Base-by-base conservation (phyloP, 1,139 yeast species). In the Scheffersomyces lignicola region DNA sequence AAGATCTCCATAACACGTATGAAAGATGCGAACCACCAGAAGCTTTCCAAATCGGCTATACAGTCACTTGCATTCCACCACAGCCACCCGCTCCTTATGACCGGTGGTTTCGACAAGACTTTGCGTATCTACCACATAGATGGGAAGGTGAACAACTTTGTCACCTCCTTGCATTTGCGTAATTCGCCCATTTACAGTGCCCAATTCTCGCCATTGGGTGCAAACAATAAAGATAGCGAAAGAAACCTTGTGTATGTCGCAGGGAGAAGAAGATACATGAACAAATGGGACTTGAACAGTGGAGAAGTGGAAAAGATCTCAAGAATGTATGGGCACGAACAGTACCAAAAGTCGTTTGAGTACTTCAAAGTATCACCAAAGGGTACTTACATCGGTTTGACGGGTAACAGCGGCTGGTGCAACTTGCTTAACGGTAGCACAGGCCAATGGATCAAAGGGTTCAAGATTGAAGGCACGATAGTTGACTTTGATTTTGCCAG, bases 91-190 rank as follows among this genome's bases (percentile, higher is more conserved):
- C 64, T 94, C 29, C 62, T 92, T 32, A 63, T 92, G 40, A 85
- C 96, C 0, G 95, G 94, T 41, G 99, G 99, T 17, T 89, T 83
- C 54, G 99, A 94, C 56, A 76, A 88, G 50, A 85, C 97, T 0
- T 58, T 92, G 39, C 71, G 98, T 50, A 69, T 94, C 18, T 92
- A 82, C 57, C 95, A 92, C 52, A 78, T 90, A 39, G 98, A 92
- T 56, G 97, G 97, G n/a, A 86, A 84, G 54, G 57, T 65, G 40
- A 94, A 94, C 56, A 80, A 79, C 37, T 63, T 89, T 32, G 94
- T 90, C 12, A 83, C 96, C 3, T 83, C 96, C 27, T 66, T 92
- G 43, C 87, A 82, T 57, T 68, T 92, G 39, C 77, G 81, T 39
- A 81, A 85, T 45, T 75, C 88, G 7, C 97, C 98, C 1, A 75